phyloP scores from a whole-genome alignment of 225 moss, liverwort and hornwort species.

The Straminergon stramineum region DNA sequence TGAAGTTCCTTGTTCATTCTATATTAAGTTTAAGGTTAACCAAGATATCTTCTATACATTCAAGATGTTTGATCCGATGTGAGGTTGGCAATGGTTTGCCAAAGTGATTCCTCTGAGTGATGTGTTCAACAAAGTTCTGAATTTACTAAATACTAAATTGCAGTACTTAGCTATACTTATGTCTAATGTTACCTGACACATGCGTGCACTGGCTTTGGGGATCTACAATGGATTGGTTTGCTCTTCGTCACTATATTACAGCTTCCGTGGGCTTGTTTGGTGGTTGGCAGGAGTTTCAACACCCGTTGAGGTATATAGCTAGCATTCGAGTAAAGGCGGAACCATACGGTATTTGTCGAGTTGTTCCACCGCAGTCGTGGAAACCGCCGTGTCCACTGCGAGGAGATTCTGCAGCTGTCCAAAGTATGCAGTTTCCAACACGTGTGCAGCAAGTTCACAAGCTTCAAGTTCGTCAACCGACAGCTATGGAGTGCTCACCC shows the following conservation, averaged over 20 bases:
- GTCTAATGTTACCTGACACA: neutral
- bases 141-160: neutral
- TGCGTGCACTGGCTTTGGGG: neutral
- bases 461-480: slow-evolving; percentile 68
- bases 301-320: slow-evolving; percentile 76
- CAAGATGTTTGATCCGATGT: neutral
- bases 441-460: slow-evolving; percentile 93
- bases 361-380: slow-evolving; percentile 82
- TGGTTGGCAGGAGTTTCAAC: slow-evolving; percentile 75
- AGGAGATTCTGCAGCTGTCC: slow-evolving; percentile 39
- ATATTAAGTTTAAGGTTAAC: neutral
- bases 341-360: slow-evolving; percentile 76
- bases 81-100: neutral
- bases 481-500: slow-evolving; percentile 39
- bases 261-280: neutral
- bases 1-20: neutral
- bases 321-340: slow-evolving; percentile 77
- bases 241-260: neutral
- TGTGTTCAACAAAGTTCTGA: neutral
- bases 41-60: neutral
- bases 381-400: slow-evolving; percentile 68
- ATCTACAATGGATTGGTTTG: neutral
- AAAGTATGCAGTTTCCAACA: slow-evolving; percentile 68
- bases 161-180: neutral
- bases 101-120: neutral